phyloP scores from a whole-genome alignment of 495 filamentous ascomycete genomes.

The Penicillium canariense region DNA sequence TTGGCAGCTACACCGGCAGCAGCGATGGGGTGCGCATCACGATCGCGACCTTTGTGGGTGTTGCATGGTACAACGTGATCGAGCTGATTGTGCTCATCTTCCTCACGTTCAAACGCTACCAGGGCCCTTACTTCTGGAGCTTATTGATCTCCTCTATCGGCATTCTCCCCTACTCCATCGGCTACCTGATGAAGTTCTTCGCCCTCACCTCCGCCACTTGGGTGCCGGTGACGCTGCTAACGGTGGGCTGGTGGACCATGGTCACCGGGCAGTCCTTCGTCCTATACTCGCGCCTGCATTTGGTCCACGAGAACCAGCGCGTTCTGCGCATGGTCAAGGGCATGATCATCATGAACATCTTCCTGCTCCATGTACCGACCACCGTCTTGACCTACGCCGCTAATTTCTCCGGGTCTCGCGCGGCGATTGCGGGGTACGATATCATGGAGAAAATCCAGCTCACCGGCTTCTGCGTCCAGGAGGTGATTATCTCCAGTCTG shows the following conservation, averaged over 20 bases:
- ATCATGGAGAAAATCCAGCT: constrained; percentile 32
- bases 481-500: constrained; percentile 29
- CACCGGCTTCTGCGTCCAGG: constrained; percentile 31
- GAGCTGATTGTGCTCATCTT: constrained; percentile 44
- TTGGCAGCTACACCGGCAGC: constrained; percentile 26
- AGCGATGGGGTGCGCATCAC: constrained; percentile 34
- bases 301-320: constrained; percentile 28
- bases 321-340: constrained; percentile 27
- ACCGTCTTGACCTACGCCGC: constrained; percentile 31
- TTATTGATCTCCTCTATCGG: constrained; percentile 36
- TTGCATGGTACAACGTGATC: constrained; percentile 39
- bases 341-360: constrained; percentile 38
- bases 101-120: constrained; percentile 37
- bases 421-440: constrained; percentile 25
- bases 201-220: constrained; percentile 26
- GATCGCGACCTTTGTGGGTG: constrained; percentile 35
- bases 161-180: constrained; percentile 33
- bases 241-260: constrained; percentile 41
- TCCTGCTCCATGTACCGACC: constrained; percentile 37
- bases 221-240: constrained; percentile 32
- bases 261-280: constrained; percentile 43
- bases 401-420: constrained; percentile 18
- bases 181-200: constrained; percentile 40
- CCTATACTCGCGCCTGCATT: constrained; percentile 41
- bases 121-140: constrained; percentile 45